These are phyloP conservation scores for Gossypium gossypioides DNA, from an alignment of 441 rosid genomes.

Conservation along the genomic window DNA sequence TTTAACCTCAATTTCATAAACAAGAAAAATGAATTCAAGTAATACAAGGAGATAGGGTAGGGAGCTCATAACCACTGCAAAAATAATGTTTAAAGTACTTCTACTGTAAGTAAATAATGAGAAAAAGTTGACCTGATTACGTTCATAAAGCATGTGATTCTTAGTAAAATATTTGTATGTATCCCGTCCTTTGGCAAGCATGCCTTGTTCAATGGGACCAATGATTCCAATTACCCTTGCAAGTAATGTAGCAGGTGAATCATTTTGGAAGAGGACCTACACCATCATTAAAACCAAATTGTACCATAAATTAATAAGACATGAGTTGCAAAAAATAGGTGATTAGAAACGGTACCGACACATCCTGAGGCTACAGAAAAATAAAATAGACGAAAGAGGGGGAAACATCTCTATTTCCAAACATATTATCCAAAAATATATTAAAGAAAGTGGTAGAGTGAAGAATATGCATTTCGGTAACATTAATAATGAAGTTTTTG, in stretches of 20 bases:
- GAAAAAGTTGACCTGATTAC: slow-evolving; percentile 60
- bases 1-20: not conserved
- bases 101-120: not conserved
- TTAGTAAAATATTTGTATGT: slow-evolving; percentile 83
- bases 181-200: slow-evolving; percentile 87
- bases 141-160: slow-evolving; percentile 85
- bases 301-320: not conserved
- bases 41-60: not conserved
- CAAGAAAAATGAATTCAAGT: slow-evolving; percentile 2
- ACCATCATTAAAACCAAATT: slow-evolving; percentile 16
- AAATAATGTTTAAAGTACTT: not conserved
- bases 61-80: not conserved
- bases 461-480: not conserved
- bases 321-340: not conserved
- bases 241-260: slow-evolving; percentile 86
- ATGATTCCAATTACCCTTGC: slow-evolving; percentile 86
- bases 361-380: not conserved
- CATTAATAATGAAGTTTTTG: not conserved
- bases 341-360: not conserved
- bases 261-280: slow-evolving; percentile 95
- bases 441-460: not conserved
- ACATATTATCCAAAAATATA: not conserved
- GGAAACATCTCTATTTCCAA: not conserved
- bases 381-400: too few relatives aligned
- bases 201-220: slow-evolving; percentile 58